These are phyloP conservation scores for Scenedesmus sp. DNA, from an alignment of 163 green algal species.

Conservation along the genomic window DNA sequence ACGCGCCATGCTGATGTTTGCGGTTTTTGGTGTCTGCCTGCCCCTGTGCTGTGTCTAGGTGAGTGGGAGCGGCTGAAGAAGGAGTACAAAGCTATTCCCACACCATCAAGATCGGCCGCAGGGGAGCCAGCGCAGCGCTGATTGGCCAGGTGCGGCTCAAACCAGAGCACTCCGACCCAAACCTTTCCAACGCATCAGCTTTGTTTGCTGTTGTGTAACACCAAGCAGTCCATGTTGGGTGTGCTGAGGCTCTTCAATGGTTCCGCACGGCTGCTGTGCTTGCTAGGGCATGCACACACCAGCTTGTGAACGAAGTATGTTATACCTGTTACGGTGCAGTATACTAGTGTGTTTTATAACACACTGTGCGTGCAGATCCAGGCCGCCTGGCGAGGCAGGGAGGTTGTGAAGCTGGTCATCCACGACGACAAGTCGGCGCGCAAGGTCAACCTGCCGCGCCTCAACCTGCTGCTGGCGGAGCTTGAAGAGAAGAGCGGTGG, in stretches of 20 bases:
- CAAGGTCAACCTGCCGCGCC: conserved; percentile 37
- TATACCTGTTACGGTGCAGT: too few species aligned
- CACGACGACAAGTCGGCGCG: conserved; percentile 30
- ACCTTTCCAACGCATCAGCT: background rate
- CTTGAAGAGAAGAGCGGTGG: conserved; percentile 46
- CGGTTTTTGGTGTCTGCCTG: background rate
- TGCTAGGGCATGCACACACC: too few species aligned
- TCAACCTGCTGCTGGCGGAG: conserved; percentile 50
- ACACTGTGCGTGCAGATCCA: background rate
- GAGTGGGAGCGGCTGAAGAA: conserved; percentile 20
- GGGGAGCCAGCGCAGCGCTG: conserved; percentile 15
- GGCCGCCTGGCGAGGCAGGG: background rate
- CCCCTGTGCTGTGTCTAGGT: background rate
- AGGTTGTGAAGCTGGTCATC: conserved; percentile 41
- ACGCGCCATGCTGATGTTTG: background rate
- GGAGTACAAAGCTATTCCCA: background rate
- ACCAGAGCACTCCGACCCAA: background rate
- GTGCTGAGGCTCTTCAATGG: too few species aligned
- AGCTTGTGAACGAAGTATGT: too few species aligned
- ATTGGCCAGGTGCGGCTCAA: background rate
- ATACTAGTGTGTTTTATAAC: background rate
- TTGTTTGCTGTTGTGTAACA: too few species aligned
- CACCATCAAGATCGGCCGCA: conserved; percentile 45
- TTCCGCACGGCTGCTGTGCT: too few species aligned
- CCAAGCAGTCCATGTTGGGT: too few species aligned